phyloP scores from a whole-genome alignment of 1,284 basidiomycete genomes.

The Ceratobasidium sp. region DNA sequence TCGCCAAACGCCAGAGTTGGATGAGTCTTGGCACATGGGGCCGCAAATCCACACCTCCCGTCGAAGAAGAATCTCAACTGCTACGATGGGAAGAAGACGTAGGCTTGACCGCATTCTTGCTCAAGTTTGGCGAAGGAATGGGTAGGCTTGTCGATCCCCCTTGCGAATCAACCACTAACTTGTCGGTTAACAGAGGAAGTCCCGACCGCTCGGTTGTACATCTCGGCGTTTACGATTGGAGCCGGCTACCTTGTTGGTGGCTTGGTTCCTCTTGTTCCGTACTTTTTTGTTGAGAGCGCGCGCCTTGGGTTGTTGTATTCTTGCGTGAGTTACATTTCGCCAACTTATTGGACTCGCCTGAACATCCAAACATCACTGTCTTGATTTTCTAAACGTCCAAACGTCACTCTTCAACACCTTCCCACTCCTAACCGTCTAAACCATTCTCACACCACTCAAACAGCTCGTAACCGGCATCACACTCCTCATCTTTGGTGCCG shows the following conservation, averaged over 20 bases:
- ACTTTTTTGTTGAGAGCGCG: conserved; percentile 80
- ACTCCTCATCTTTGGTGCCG: conserved; percentile 85
- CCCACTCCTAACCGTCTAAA: no score
- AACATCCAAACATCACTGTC: no score
- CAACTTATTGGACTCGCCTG: no score
- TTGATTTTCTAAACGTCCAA: no score
- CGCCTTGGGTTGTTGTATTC: conserved; percentile 69
- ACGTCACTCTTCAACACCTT: no score
- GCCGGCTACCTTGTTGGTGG: conserved; percentile 85
- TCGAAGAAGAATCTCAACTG: conserved; percentile 45
- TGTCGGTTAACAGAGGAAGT: conserved; percentile 78
- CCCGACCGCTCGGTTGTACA: conserved; percentile 69
- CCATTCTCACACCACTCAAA: no score
- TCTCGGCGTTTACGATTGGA: conserved; percentile 91
- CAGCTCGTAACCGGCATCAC: conserved; percentile 77
- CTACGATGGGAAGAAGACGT: conserved; percentile 72
- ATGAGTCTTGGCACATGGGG: conserved; percentile 31
- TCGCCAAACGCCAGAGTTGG: conserved; percentile 18
- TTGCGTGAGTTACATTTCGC: conserved; percentile 49
- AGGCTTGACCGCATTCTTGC: conserved; percentile 85
- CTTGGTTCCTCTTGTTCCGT: conserved; percentile 85
- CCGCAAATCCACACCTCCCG: conserved; percentile 41
- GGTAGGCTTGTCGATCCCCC: conserved; percentile 56
- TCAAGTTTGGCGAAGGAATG: conserved; percentile 90
- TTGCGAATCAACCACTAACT: neutral